Conservation (phyloP, 2,329 filamentous ascomycete genomes). For the Alternaria conjuncta region DNA sequence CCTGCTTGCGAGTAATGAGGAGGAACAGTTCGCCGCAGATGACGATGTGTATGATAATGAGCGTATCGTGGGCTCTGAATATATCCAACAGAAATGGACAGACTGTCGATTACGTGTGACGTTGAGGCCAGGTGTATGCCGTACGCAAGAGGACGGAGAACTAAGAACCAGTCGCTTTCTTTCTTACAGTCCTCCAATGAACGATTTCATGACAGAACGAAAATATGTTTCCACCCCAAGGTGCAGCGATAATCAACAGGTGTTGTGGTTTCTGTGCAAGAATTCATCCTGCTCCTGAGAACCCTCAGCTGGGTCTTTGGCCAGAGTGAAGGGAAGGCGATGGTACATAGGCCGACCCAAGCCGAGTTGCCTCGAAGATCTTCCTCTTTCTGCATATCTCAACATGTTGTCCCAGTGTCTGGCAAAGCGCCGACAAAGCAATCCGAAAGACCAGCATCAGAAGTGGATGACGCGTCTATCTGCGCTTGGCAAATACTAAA, state of each 20-base stretch:
- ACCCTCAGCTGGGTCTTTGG: neutral
- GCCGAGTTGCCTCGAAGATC: neutral
- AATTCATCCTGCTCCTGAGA: neutral
- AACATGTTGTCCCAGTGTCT: neutral
- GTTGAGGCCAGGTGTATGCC: neutral
- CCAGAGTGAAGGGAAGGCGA: neutral
- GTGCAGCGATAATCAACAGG: neutral
- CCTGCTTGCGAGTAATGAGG: conserved; percentile 9
- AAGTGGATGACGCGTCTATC: neutral
- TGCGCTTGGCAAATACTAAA: neutral
- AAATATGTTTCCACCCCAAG: neutral
- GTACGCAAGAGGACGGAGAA: neutral
- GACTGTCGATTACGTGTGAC: neutral
- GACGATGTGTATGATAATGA: conserved; percentile 3
- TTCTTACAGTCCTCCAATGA: neutral
- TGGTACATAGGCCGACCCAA: neutral
- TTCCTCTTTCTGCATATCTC: neutral
- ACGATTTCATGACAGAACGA: neutral
- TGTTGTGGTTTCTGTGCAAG: neutral
- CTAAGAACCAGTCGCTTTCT: neutral
- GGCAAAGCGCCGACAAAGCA: neutral
- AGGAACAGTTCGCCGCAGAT: neutral
- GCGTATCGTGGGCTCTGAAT: neutral
- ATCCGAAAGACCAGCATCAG: neutral
- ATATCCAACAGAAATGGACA: neutral